Conservation (phyloP, 2,329 filamentous ascomycete genomes). For the Talaromyces sp. region DNA sequence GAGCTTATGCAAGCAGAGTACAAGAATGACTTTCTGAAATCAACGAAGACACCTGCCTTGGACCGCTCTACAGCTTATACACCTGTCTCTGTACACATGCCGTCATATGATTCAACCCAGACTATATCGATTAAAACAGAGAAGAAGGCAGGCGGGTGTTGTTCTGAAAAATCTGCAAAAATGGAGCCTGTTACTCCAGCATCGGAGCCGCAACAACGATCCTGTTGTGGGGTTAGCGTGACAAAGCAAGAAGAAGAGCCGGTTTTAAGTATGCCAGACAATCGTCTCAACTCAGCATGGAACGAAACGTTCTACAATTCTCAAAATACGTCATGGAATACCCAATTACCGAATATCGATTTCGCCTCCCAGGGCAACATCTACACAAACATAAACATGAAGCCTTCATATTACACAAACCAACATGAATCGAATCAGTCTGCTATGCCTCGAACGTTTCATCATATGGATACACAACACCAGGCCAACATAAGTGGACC, state of each 20-base stretch:
- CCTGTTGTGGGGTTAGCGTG: slow-evolving; percentile 30
- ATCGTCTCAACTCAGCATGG: neutral
- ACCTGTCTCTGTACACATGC: neutral
- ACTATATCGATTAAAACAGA: neutral
- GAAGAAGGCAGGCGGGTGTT: slow-evolving; percentile 24
- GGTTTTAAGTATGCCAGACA: neutral
- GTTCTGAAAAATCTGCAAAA: slow-evolving; percentile 23
- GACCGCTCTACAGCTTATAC: neutral
- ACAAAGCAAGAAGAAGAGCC: neutral
- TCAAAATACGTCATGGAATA: slow-evolving; percentile 4
- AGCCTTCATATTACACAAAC: slow-evolving; percentile 22
- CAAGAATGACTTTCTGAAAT: slow-evolving; percentile 23
- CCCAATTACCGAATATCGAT: neutral
- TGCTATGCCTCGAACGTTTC: slow-evolving; percentile 1
- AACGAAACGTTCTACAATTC: neutral
- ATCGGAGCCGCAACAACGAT: slow-evolving; percentile 21
- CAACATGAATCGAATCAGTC: slow-evolving; percentile 15
- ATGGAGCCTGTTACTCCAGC: slow-evolving; percentile 12
- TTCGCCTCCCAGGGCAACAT: slow-evolving; percentile 24
- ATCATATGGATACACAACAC: neutral
- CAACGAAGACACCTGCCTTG: slow-evolving; percentile 21
- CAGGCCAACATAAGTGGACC: neutral
- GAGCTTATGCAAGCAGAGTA: slow-evolving; percentile 11
- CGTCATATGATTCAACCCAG: neutral
- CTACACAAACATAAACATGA: slow-evolving; percentile 18